Base-by-base conservation (phyloP, 208 protist genomes). In the Trichomonas gallinae region DNA sequence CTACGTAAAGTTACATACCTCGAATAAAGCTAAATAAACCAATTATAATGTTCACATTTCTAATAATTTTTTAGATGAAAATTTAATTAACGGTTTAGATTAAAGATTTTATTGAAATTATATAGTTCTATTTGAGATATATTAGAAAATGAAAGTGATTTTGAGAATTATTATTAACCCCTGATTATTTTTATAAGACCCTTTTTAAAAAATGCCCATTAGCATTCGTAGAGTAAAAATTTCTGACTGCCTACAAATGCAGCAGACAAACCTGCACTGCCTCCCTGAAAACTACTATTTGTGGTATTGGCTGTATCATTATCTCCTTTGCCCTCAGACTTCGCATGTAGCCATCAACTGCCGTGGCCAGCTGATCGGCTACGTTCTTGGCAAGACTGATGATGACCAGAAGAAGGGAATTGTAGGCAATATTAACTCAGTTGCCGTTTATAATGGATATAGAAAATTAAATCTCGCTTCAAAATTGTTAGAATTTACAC, bases 371-470 rank as follows among this genome's bases (percentile, higher is more conserved):
- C 10, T 93, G 0, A 8, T 93, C 21, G 87, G 87, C 17, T 93
- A 93, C 31, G 87, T 93, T 36, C 87, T 93, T 58, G 6, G 87
- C 0, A 93, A 93, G 44, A 48, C 44, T 10, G 87, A 93, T 38
- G 87, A 93, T 15, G 87, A 93, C 11, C 17, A n/a, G 46, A 42
- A 44, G 13, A 93, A 93, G 15, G 40, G 45, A 51, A 23, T 51
- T 58, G 40, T 48, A 1, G 87, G 87, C 10, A 38, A 93, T 38
- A 15, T 93, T 38, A 93, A 38, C 45, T 93, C 87, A 8, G 87
- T 93, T 93, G 40, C 87, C 13, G n/a, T 93, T 93, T 93, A 93
- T 51, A 48, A 42, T 48, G 26, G 87, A 93, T 93, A 93, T 93
- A 23, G 87, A 51, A 93, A 93, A 93, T 42, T 93, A 36, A 42